Evolutionary conservation across 805 yeast genomes (phyloP).

Genomic region (Saccharomycopsis sp.): DNA sequence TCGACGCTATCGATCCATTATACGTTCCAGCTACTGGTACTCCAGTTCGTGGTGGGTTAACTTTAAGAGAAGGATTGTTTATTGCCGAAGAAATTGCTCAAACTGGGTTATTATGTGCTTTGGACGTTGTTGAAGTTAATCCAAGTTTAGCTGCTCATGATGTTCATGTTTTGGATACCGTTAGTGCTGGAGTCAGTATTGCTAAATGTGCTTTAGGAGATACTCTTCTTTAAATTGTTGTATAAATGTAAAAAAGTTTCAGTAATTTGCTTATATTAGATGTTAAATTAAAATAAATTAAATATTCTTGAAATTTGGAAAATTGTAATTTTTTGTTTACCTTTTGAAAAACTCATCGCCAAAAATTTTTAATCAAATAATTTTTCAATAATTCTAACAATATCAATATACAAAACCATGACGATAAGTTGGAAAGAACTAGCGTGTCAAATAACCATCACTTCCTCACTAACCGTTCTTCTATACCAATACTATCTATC

Average conservation of each 20-base stretch:
- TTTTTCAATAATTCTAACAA: no score
- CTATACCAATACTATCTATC: no score
- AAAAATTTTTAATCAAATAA: no score
- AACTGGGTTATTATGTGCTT: constrained; percentile 76
- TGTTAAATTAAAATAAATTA: no score
- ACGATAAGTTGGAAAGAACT: no score
- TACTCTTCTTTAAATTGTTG: constrained; percentile 44
- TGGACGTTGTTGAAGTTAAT: constrained; percentile 91
- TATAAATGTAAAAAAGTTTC: no score
- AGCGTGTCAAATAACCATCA: no score
- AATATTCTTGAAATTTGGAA: no score
- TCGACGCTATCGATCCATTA: constrained; percentile 92
- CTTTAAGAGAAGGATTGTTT: constrained; percentile 89
- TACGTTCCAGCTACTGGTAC: constrained; percentile 97
- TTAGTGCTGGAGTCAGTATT: constrained; percentile 80
- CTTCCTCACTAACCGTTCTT: no score
- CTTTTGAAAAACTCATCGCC: no score
- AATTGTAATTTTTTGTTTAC: no score
- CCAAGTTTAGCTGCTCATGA: constrained; percentile 79
- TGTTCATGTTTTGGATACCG: constrained; percentile 69
- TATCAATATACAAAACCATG: no score
- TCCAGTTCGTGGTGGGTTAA: constrained; percentile 92
- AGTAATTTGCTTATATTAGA: not conserved
- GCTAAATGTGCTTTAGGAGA: constrained; percentile 95
- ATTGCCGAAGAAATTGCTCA: constrained; percentile 87